Evolutionary conservation across 768 basidiomycete genomes (phyloP).

Genomic region (Lactarius psammicola): DNA sequence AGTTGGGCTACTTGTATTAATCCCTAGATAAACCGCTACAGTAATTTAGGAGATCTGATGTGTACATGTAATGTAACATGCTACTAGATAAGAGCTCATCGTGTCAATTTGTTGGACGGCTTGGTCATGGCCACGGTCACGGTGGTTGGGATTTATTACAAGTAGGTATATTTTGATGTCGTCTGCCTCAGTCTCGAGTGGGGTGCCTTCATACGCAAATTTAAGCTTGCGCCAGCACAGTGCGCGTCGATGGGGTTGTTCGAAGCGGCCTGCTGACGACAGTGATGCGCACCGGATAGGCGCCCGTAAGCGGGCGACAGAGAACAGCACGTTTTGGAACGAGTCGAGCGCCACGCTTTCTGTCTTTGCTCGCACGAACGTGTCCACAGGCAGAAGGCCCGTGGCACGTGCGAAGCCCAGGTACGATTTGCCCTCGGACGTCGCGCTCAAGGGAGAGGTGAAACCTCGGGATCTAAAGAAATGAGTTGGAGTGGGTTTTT

Average conservation of each 20-base stretch:
- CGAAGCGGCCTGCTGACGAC: constrained; percentile 79
- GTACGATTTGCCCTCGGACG: constrained; percentile 89
- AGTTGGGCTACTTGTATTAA: too few relatives aligned
- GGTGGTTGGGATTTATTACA: too few relatives aligned
- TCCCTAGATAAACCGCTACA: too few relatives aligned
- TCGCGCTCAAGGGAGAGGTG: constrained; percentile 90
- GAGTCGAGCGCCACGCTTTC: constrained; percentile 90
- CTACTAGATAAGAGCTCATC: too few relatives aligned
- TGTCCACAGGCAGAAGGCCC: constrained; percentile 46
- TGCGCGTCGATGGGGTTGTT: too few relatives aligned
- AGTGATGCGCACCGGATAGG: constrained; percentile 76
- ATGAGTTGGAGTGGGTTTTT: background rate
- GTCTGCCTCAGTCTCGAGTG: constrained; percentile 50
- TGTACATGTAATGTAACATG: too few relatives aligned
- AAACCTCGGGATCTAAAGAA: constrained; percentile 59
- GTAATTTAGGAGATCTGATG: too few relatives aligned
- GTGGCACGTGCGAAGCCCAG: constrained; percentile 68
- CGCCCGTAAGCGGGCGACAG: constrained; percentile 82
- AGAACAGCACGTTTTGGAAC: constrained; percentile 90
- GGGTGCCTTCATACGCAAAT: constrained; percentile 83
- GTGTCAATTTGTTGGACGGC: too few relatives aligned
- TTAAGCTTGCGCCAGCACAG: constrained; percentile 66
- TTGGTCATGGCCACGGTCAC: too few relatives aligned
- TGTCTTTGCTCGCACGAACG: constrained; percentile 51
- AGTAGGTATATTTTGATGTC: too few relatives aligned